Evolutionary conservation across 768 basidiomycete genomes (phyloP).

Genomic region (Termitomyces eurrhizus): DNA sequence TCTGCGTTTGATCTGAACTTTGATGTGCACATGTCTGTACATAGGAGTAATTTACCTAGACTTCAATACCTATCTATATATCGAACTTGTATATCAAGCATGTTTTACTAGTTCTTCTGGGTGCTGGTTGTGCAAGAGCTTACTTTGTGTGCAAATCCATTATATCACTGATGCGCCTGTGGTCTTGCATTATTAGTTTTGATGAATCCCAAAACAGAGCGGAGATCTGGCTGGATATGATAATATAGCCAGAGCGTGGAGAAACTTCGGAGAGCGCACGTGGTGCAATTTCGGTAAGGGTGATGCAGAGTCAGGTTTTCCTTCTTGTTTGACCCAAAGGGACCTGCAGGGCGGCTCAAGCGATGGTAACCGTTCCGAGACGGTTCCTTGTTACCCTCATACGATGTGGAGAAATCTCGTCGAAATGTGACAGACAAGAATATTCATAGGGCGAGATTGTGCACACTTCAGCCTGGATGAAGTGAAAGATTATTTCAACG

Average conservation of each 20-base stretch:
- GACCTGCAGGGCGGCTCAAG: not conserved
- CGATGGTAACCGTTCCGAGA: not conserved
- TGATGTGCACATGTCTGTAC: not conserved
- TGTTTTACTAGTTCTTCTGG: not conserved
- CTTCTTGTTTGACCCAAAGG: not conserved
- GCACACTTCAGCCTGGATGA: not conserved
- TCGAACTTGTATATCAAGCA: not conserved
- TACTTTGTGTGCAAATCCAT: not conserved
- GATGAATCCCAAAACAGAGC: not conserved
- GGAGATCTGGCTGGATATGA: not conserved
- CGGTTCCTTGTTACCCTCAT: constrained; percentile 5
- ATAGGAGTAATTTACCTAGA: not conserved
- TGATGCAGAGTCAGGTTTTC: not conserved
- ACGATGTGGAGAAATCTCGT: constrained; percentile 28
- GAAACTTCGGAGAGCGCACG: constrained; percentile 13
- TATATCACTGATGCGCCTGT: not conserved
- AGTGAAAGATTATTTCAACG: not conserved
- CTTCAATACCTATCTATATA: not conserved
- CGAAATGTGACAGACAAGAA: constrained; percentile 18
- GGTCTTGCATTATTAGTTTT: not conserved
- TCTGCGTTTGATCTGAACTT: not conserved
- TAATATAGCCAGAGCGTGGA: constrained; percentile 7
- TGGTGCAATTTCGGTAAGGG: constrained; percentile 13
- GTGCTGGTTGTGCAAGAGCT: not conserved
- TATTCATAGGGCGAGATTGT: not conserved